Base-by-base conservation (phyloP, 768 basidiomycete genomes). In the Kwoniella bestiolae region DNA sequence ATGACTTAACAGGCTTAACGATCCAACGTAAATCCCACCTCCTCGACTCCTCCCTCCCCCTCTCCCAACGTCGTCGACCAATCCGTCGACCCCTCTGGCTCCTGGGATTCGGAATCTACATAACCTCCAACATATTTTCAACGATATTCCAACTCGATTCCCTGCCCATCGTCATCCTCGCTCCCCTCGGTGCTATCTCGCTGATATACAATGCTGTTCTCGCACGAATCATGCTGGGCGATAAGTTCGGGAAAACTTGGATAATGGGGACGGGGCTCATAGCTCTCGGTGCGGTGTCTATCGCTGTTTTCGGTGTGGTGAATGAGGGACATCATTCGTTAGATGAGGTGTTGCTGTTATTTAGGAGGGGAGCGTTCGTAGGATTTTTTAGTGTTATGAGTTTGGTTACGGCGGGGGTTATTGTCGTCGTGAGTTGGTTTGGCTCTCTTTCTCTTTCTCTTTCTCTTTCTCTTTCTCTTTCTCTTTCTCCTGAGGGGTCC, bases 201-300 rank as follows among this genome's bases (percentile, higher is more conserved):
- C 86, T 97, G 29, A 86, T 97, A 29, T 95, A 91, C 91, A 97
- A 97, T 79, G 93, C 93, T 3, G 86, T 95, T 74, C 94, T 95
- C 76, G 92, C 93, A 16, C 85, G 88, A 31, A 73, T 94, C 44
- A 85, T 95, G 44, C 85, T 95, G 12, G 91, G 91, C 11, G 92
- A 96, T 76, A 84, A 87, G 23, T 92, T 94, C 82, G 91, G 91
- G 4, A 85, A 85, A 1, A 90, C 88, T 84, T 90, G 93, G 86
- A 83, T 91, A 49, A 81, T 91, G n/a, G 93, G 91, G 56, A 95
- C 93, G 2, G 81, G 90, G 46, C 84, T 94, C 77, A 93, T 97
- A 67, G 91, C 91, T 0, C 88, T 88, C 18, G 94, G 93, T 29
- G 93, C 94, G 5, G 88, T 91, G 45, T 85, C 94, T 66, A 92